These are phyloP conservation scores for Mucor piriformis DNA, from an alignment of 371 early-diverging fungal genomes.

Conservation along the genomic window DNA sequence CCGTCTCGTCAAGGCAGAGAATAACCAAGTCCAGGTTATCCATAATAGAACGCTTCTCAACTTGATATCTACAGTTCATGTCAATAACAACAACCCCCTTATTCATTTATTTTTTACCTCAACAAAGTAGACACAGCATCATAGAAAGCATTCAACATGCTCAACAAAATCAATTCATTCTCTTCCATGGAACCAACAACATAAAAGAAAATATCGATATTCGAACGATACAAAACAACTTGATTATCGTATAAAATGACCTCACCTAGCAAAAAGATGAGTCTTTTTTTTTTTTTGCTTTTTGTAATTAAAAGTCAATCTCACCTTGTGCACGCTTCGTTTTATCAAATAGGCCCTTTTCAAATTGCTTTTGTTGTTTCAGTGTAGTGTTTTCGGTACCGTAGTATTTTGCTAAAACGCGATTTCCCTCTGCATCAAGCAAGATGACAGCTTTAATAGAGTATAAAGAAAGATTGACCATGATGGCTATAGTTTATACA, in stretches of 20 bases:
- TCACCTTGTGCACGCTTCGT: constrained; percentile 73
- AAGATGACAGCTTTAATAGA: constrained; percentile 87
- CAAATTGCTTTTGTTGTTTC: constrained; percentile 92
- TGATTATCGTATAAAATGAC: constrained; percentile 91
- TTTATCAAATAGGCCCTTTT: constrained; percentile 90
- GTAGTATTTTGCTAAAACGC: constrained; percentile 94
- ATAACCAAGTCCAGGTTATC: constrained; percentile 92
- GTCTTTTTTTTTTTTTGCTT: background rate
- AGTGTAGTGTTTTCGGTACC: constrained; percentile 53
- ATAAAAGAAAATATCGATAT: constrained; percentile 89
- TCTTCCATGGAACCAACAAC: constrained; percentile 91
- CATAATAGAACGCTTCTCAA: constrained; percentile 89
- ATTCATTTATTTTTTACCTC: constrained; percentile 54
- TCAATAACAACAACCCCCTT: background rate
- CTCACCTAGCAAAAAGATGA: constrained; percentile 57
- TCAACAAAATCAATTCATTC: constrained; percentile 88
- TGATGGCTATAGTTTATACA: constrained; percentile 25
- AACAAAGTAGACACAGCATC: constrained; percentile 86
- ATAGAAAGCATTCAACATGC: constrained; percentile 79
- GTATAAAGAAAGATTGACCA: constrained; percentile 84
- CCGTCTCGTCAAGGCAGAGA: constrained; percentile 92
- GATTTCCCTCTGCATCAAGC: constrained; percentile 92
- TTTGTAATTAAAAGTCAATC: background rate
- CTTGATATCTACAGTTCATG: constrained; percentile 67
- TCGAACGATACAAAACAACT: constrained; percentile 83